phyloP scores from a whole-genome alignment of 1,139 yeast genomes.

The Pichia sp. region DNA sequence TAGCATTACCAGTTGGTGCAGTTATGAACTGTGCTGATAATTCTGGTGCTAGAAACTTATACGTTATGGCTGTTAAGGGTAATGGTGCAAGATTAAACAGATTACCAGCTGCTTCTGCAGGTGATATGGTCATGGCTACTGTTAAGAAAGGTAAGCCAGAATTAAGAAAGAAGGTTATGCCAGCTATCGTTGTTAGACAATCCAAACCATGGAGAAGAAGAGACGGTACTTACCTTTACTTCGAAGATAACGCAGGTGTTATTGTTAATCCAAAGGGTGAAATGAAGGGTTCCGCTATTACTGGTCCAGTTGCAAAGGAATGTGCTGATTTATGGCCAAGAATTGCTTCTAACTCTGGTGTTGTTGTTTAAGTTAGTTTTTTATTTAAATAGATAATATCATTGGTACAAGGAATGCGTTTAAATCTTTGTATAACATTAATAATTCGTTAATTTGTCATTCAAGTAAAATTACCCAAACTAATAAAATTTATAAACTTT shows the following conservation, averaged over 20 bases:
- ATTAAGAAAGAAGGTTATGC: slow-evolving; percentile 99
- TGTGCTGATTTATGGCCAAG: slow-evolving; percentile 99
- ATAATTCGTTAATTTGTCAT: slow-evolving; percentile 14
- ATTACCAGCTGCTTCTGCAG: slow-evolving; percentile 99
- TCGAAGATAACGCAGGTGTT: slow-evolving; percentile 99
- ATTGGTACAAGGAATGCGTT: slow-evolving; percentile 22
- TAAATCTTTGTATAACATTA: slow-evolving; percentile 15
- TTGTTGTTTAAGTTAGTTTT: slow-evolving; percentile 71
- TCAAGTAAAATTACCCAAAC: too few species aligned
- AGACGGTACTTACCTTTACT: slow-evolving; percentile 99
- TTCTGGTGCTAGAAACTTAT: slow-evolving; percentile 99
- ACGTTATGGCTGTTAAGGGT: slow-evolving; percentile 98
- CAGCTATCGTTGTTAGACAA: slow-evolving; percentile 99
- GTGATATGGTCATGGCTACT: slow-evolving; percentile 99
- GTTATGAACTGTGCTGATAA: slow-evolving; percentile 99
- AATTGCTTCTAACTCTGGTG: slow-evolving; percentile 99
- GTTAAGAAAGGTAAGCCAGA: slow-evolving; percentile 99
- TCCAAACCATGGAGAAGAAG: slow-evolving; percentile 99
- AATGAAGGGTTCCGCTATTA: slow-evolving; percentile 99
- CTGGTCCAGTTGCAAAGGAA: slow-evolving; percentile 99
- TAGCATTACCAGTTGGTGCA: slow-evolving; percentile 99
- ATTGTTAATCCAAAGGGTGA: slow-evolving; percentile 99
- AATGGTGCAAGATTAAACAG: slow-evolving; percentile 99
- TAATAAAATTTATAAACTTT: background rate
- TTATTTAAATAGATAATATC: slow-evolving; percentile 13